Base-by-base conservation (phyloP, 495 filamentous ascomycete species). In the Penicillium bovifimosum region DNA sequence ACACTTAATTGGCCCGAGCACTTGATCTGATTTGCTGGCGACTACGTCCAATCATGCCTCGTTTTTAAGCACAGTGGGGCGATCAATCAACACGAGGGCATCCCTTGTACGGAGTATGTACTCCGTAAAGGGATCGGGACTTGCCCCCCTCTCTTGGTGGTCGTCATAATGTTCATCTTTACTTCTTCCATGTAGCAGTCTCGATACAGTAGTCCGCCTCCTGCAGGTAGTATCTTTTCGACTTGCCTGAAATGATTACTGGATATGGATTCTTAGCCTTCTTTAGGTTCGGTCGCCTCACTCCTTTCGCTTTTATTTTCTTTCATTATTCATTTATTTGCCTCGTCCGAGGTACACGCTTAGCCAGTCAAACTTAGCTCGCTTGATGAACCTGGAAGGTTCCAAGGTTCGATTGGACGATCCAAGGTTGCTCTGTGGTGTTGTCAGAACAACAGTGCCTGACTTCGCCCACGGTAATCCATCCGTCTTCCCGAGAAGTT, bases 81-180 rank as follows among this genome's bases (percentile, higher is more conserved):
- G 24, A 52, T 41, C 48, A 47, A 50, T 55, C 39, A 59, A 52
- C 52, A 59, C 52, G 56, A 55, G 52, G 42, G 14, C 39, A 26
- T 36, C 28, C 39, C 11, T 43, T 20, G 27, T n/a, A n/a, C n/a
- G n/a, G n/a, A n/a, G n/a, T n/a, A n/a, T n/a, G n/a, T n/a, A n/a
- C n/a, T n/a, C n/a, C n/a, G n/a, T 16, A 31, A 24, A 13, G 29
- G 42, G 29, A 33, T 20, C 31, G 18, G 31, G 29, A 24, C 20
- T 13, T 3, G 13, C 45, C 11, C 24, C 45, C 31, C 31, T 46
- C 46, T 36, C 34, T 29, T 16, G 5, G 11, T n/a, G 31, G 13
- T 48, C 46, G 46, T 48, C 46, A 48, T 39, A 11, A 6, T 31
- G 44, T 24, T 11, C 34, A 48, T 48, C 33, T 26, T 36, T 36